Evolutionary conservation across 106 monocot genomes (phyloP).

Genomic region (Apostasia shenzhenica): DNA sequence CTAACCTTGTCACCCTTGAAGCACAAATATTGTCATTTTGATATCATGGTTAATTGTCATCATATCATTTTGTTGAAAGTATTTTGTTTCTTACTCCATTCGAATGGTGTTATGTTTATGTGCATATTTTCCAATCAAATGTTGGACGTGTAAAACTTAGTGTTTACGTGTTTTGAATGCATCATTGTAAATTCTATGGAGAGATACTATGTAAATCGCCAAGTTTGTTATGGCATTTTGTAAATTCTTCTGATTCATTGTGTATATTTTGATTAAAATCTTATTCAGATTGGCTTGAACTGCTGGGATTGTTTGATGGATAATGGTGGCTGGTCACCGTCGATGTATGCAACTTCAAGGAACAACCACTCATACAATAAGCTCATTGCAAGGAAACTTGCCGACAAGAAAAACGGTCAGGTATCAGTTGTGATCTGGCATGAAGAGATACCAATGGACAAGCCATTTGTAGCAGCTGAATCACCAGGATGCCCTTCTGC

Average conservation of each 20-base stretch:
- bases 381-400: constrained; percentile 30
- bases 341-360: constrained; percentile 27
- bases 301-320: constrained; percentile 33
- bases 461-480: constrained; percentile 1
- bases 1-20: neutral
- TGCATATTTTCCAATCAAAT: neutral
- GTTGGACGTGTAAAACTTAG: neutral
- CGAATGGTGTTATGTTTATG: neutral
- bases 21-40: too few relatives aligned
- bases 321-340: constrained; percentile 33
- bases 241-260: neutral
- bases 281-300: constrained; percentile 35
- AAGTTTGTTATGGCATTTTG: neutral
- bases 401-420: constrained; percentile 26
- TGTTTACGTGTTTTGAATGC: neutral
- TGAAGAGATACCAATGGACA: constrained; percentile 5
- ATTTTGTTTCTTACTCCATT: too few relatives aligned
- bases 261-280: neutral
- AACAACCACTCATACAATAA: constrained; percentile 36
- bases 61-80: too few relatives aligned
- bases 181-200: neutral
- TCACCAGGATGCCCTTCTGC: constrained; percentile 6
- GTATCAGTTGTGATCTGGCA: constrained; percentile 23
- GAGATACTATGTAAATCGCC: neutral
- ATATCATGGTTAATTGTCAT: too few relatives aligned